These are phyloP conservation scores for Verruconis gallopava DNA, from an alignment of 2,329 filamentous ascomycete species.

Conservation along the genomic window DNA sequence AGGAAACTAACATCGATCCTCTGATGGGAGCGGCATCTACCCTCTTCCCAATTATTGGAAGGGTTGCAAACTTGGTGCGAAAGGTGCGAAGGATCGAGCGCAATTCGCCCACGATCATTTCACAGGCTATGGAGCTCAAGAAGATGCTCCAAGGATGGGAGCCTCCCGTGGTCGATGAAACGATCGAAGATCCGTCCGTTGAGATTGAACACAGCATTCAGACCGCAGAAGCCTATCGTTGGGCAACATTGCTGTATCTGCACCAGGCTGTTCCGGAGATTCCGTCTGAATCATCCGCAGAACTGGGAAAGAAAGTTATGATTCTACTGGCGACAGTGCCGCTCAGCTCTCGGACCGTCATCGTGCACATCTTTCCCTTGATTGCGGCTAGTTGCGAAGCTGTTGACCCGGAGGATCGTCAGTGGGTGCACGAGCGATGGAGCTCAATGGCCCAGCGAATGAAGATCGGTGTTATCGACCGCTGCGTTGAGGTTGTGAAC, in stretches of 20 bases:
- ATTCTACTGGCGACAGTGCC: constrained; percentile 51
- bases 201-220: constrained; percentile 52
- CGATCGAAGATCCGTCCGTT: constrained; percentile 50
- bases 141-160: constrained; percentile 48
- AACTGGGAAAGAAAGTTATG: constrained; percentile 49
- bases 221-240: constrained; percentile 54
- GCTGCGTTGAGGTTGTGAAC: constrained; percentile 49
- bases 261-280: constrained; percentile 58
- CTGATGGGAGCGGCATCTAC: constrained; percentile 57
- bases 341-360: constrained; percentile 46
- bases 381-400: constrained; percentile 55
- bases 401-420: constrained; percentile 43
- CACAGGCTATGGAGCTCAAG: constrained; percentile 49
- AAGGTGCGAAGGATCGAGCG: constrained; percentile 41
- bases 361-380: constrained; percentile 58
- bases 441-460: constrained; percentile 45
- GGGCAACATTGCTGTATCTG: constrained; percentile 52
- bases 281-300: constrained; percentile 42
- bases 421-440: constrained; percentile 54
- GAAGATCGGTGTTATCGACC: constrained; percentile 55
- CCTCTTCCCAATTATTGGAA: constrained; percentile 55
- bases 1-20: constrained; percentile 44
- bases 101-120: constrained; percentile 50
- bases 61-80: constrained; percentile 52
- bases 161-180: constrained; percentile 39